Base-by-base conservation (phyloP, 2,329 filamentous ascomycete species). In the Botrytis fabae region DNA sequence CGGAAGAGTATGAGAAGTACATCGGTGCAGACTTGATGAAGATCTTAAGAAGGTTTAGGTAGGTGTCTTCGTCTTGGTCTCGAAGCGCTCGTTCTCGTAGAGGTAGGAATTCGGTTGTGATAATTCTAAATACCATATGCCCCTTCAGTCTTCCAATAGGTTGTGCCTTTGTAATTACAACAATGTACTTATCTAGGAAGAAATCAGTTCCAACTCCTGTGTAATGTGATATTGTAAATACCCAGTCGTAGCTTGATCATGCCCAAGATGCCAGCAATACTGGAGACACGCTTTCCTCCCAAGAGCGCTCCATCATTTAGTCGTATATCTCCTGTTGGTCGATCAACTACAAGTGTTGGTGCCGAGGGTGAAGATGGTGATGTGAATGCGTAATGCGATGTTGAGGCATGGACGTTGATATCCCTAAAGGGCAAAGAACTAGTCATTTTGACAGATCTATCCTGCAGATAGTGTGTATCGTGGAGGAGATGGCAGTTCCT, bases 1-100 rank as follows among this genome's bases (percentile, higher is more conserved):
- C 96, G 82, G 97, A 90, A 14, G 95, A 95, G 85, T 99, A 99
- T 73, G 96, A 98, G 80, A 98, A 99, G 87, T 97, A 98, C 91
- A 98, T 94, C 14, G 95, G 94, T 0, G 93, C 93, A 20, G 89
- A 91, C 81, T 92, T 92, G 78, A 99, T 88, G 75, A 96, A 90
- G 65, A 88, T 89, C 82, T 94, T 94, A 78, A 99, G 88, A 71
- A 98, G 87, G 68, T 86, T 84, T 71, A 98, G 88, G 82, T 98
- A 98, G 78, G 90, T 92, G 83, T 98, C 95, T 86, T 99, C 96
- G 81, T 99, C 96, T 62, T 91, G 90, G 80, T 99, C 96, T 83
- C 93, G 93, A 75, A 98, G 90, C 77, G 93, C 92, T 77, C 94
- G 92, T 84, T 98, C 96, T 83, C 95, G 94, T 81, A 99, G 89